Conservation (phyloP, 1,139 yeast species). For the Nadsonia commutata region DNA sequence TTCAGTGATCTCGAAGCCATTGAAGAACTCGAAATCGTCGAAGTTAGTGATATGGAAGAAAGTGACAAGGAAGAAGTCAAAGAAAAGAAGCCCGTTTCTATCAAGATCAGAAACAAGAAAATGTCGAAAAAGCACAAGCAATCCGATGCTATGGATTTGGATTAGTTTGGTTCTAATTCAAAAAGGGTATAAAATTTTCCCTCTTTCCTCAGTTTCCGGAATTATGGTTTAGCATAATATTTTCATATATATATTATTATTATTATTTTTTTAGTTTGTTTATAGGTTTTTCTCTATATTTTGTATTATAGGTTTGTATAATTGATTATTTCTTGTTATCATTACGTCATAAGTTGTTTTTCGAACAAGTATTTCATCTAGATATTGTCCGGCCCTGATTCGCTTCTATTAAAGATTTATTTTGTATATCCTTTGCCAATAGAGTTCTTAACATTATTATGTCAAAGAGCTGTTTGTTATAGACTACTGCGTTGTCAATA, state of each 20-base stretch:
- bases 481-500: not conserved
- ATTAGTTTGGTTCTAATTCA: conserved; percentile 1
- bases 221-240: not conserved
- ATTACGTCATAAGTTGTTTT: not conserved
- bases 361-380: not conserved
- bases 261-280: not conserved
- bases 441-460: not conserved
- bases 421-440: not conserved
- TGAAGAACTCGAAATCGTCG: conserved; percentile 33
- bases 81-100: conserved; percentile 54
- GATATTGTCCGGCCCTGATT: not conserved
- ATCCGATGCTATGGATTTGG: not conserved
- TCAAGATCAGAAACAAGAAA: conserved; percentile 54
- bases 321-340: not conserved
- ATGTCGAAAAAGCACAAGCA: conserved; percentile 12
- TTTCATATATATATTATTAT: no score
- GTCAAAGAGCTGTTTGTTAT: not conserved
- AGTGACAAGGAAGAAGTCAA: conserved; percentile 31
- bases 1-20: conserved; percentile 29
- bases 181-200: conserved; percentile 18
- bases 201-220: no score
- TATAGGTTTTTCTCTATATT: not conserved
- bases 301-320: not conserved
- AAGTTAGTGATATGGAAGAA: conserved; percentile 30
- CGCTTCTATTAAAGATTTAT: not conserved